These are phyloP conservation scores for Penicillium bovifimosum DNA, from an alignment of 495 filamentous ascomycete genomes.

Conservation along the genomic window DNA sequence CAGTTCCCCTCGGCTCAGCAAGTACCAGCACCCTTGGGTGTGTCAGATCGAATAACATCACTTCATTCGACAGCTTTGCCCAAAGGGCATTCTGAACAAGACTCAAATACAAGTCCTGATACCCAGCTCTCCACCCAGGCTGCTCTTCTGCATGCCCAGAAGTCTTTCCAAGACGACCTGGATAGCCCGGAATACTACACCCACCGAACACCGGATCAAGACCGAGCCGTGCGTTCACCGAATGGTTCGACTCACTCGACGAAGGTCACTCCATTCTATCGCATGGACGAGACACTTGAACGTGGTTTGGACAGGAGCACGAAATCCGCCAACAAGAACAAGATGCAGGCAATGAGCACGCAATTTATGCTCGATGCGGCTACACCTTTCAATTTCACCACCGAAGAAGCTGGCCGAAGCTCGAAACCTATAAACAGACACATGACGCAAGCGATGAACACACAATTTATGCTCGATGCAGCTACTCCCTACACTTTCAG, in stretches of 20 bases:
- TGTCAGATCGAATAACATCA: slow-evolving; percentile 33
- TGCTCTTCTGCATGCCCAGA: slow-evolving; percentile 43
- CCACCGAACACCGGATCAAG: slow-evolving; percentile 10
- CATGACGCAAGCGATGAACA: slow-evolving; percentile 35
- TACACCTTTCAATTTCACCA: slow-evolving; percentile 45
- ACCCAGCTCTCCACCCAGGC: slow-evolving; percentile 45
- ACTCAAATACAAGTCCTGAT: slow-evolving; percentile 24
- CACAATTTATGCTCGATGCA: slow-evolving; percentile 47
- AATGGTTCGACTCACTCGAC: slow-evolving; percentile 15
- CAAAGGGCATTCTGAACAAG: slow-evolving; percentile 17
- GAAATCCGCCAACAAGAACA: slow-evolving; percentile 8
- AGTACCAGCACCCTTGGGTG: slow-evolving; percentile 20
- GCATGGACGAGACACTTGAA: slow-evolving; percentile 13
- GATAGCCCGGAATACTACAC: slow-evolving; percentile 25
- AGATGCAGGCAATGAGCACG: slow-evolving; percentile 38
- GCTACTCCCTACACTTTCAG: slow-evolving; percentile 45
- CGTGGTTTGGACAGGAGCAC: neutral
- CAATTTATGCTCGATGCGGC: slow-evolving; percentile 47
- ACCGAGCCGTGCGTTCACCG: slow-evolving; percentile 11
- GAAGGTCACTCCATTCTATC: slow-evolving; percentile 35
- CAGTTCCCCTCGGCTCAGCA: slow-evolving; percentile 39
- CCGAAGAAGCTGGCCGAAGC: slow-evolving; percentile 9
- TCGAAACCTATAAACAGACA: slow-evolving; percentile 10
- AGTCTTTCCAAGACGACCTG: slow-evolving; percentile 43
- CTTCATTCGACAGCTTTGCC: slow-evolving; percentile 35